Conservation (phyloP, 768 basidiomycete genomes). For the Cyathus striatus region DNA sequence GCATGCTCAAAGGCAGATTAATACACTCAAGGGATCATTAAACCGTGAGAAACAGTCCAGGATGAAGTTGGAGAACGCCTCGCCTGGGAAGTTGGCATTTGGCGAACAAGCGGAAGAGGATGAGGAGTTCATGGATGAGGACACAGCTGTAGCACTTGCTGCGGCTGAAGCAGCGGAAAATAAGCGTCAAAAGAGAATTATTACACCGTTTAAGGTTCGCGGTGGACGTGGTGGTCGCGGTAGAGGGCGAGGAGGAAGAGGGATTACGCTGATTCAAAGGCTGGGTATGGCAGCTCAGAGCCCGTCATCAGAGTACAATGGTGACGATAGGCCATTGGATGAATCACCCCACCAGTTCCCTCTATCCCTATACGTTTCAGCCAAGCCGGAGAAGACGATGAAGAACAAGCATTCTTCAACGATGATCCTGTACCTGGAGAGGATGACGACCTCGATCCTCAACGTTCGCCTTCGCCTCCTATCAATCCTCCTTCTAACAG, state of each 20-base stretch:
- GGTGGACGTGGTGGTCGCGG: slow-evolving; percentile 49
- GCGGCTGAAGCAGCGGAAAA: too few species aligned
- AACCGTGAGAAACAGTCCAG: slow-evolving; percentile 81
- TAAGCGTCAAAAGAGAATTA: slow-evolving; percentile 30
- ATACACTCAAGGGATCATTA: slow-evolving; percentile 73
- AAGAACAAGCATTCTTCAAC: slow-evolving; percentile 33
- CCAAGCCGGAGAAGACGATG: slow-evolving; percentile 27
- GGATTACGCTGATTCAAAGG: slow-evolving; percentile 53
- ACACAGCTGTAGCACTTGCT: slow-evolving; percentile 41
- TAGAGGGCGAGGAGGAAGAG: slow-evolving; percentile 40
- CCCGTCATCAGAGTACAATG: slow-evolving; percentile 45
- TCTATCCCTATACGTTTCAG: slow-evolving; percentile 32
- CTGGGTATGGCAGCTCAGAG: slow-evolving; percentile 54
- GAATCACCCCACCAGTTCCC: slow-evolving; percentile 36
- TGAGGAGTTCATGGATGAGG: slow-evolving; percentile 29
- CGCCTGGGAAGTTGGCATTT: slow-evolving; percentile 29
- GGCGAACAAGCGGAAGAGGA: slow-evolving; percentile 39
- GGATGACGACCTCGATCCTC: slow-evolving; percentile 17
- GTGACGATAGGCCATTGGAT: slow-evolving; percentile 26
- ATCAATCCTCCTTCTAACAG: slow-evolving; percentile 46
- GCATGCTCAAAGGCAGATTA: slow-evolving; percentile 83
- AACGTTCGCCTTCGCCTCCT: slow-evolving; percentile 30
- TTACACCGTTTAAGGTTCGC: slow-evolving; percentile 50
- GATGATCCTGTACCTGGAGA: slow-evolving; percentile 12
- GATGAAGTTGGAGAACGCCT: slow-evolving; percentile 32